These are phyloP conservation scores for Funneliformis caledonium DNA, from an alignment of 371 early-diverging fungal genomes.

Conservation along the genomic window DNA sequence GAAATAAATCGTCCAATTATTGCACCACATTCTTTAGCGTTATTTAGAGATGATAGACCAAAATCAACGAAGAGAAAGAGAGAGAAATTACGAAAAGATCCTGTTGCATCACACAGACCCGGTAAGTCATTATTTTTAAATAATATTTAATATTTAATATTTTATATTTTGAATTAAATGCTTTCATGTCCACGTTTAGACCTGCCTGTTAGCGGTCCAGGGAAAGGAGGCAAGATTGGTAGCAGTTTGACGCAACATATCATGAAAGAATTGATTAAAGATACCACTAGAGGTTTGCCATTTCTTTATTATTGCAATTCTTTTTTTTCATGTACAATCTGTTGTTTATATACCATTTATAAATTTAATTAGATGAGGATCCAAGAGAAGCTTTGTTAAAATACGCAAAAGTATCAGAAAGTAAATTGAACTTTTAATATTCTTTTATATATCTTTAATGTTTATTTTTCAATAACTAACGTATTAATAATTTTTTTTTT, in stretches of 20 bases:
- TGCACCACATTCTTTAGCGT: slow-evolving; percentile 86
- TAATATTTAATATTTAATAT: not conserved
- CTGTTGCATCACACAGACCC: slow-evolving; percentile 73
- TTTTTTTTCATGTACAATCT: not conserved
- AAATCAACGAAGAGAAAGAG: slow-evolving; percentile 72
- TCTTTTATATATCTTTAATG: not conserved
- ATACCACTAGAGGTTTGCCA: slow-evolving; percentile 67
- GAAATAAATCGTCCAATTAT: slow-evolving; percentile 75
- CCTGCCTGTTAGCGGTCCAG: slow-evolving; percentile 81
- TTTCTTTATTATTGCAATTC: not conserved
- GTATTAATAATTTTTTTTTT: not conserved
- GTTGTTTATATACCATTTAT: slow-evolving; percentile 3
- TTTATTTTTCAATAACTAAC: not conserved
- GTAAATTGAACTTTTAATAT: slow-evolving; percentile 40
- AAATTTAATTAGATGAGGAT: slow-evolving; percentile 75
- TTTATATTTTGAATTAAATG: not conserved
- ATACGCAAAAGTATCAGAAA: slow-evolving; percentile 83
- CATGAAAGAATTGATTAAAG: slow-evolving; percentile 81
- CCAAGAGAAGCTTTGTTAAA: slow-evolving; percentile 93
- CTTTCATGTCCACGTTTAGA: not conserved
- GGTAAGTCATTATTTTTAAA: slow-evolving; percentile 48
- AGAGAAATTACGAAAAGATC: slow-evolving; percentile 79
- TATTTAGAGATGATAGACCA: slow-evolving; percentile 80
- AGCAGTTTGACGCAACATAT: slow-evolving; percentile 83
- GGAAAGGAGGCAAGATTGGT: slow-evolving; percentile 83